Conservation (phyloP, 441 rosid species). For the Sinapis alba region DNA sequence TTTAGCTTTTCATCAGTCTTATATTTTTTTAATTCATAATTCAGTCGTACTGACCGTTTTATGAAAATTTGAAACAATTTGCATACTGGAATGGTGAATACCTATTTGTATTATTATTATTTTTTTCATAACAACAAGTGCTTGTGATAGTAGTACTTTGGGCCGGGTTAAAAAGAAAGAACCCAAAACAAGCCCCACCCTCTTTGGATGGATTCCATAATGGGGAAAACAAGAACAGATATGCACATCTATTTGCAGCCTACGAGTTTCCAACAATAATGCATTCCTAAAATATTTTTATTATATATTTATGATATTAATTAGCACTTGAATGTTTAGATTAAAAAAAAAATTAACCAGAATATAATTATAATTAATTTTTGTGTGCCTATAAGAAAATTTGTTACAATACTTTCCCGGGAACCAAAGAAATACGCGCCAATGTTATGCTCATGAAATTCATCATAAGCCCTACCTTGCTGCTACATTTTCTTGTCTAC, state of each 20-base stretch:
- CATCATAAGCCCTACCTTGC: constrained; percentile 30
- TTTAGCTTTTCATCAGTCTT: neutral
- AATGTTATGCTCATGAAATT: neutral
- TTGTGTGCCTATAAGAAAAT: neutral
- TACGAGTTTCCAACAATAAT: constrained; percentile 19
- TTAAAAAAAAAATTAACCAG: neutral
- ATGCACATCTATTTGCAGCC: constrained; percentile 12
- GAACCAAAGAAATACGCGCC: constrained; percentile 11
- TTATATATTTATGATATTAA: neutral
- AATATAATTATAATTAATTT: neutral
- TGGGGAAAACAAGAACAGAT: constrained; percentile 27
- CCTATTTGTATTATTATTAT: neutral
- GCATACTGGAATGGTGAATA: neutral
- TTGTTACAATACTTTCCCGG: neutral
- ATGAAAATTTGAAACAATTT: neutral
- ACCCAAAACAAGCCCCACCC: constrained; percentile 24
- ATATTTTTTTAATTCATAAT: neutral
- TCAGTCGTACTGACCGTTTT: neutral
- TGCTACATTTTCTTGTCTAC: constrained; percentile 23
- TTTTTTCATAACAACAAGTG: neutral
- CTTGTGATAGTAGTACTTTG: constrained; percentile 22
- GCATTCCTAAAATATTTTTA: neutral
- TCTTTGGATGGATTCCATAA: constrained; percentile 32
- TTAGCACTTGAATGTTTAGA: neutral
- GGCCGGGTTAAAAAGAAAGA: neutral